These are phyloP conservation scores for Ceratonia siliqua DNA, from an alignment of 306 rosid species.

Conservation along the genomic window DNA sequence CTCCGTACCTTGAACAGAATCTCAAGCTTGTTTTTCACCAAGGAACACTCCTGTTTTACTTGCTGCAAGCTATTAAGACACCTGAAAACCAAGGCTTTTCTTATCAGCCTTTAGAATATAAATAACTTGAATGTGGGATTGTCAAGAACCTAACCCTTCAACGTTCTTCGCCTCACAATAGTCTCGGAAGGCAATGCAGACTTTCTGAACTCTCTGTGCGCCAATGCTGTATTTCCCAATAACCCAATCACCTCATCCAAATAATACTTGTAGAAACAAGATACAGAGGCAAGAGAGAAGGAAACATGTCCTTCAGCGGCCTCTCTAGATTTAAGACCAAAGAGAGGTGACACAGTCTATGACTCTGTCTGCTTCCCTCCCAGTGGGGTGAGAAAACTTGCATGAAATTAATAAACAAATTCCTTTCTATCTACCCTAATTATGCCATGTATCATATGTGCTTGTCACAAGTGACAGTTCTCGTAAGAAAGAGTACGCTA, in stretches of 20 bases:
- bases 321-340: background rate
- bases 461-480: background rate
- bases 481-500: background rate
- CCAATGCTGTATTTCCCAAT: constrained; percentile 67
- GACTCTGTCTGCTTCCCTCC: background rate
- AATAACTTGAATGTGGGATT: background rate
- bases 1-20: constrained; percentile 67
- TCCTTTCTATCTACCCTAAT: background rate
- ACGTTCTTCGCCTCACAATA: constrained; percentile 55
- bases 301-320: background rate
- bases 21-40: constrained; percentile 69
- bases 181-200: constrained; percentile 64
- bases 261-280: background rate
- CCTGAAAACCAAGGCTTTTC: constrained; percentile 37
- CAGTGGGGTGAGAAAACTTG: background rate
- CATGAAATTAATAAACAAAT: too few relatives aligned
- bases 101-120: background rate
- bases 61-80: constrained; percentile 71
- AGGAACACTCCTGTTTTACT: constrained; percentile 59
- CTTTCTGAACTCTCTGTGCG: constrained; percentile 70
- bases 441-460: background rate
- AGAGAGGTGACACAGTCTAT: background rate
- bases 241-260: constrained; percentile 24
- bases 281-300: background rate
- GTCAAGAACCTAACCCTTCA: constrained; percentile 64